These are phyloP conservation scores for Epichloe brachyelytri DNA, from an alignment of 2,329 filamentous ascomycete species.

Conservation along the genomic window DNA sequence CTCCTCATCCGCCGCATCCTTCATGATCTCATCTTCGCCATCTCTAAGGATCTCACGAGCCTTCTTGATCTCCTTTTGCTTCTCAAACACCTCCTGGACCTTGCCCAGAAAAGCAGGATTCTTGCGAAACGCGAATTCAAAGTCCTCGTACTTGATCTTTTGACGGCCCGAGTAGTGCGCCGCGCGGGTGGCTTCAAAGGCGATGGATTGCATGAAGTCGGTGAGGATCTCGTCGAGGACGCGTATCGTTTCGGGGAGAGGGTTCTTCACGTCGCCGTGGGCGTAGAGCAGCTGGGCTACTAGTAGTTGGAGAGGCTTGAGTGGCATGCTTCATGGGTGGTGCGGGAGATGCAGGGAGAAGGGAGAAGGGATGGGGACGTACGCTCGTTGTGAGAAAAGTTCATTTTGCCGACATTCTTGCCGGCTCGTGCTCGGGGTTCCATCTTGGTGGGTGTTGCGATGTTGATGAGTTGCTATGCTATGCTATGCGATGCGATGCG, in stretches of 20 bases:
- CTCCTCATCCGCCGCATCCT: conserved; percentile 34
- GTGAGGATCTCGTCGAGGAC: conserved; percentile 91
- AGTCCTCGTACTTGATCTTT: conserved; percentile 97
- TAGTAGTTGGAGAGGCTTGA: conserved; percentile 18
- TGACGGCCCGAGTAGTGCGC: conserved; percentile 80
- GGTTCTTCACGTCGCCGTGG: conserved; percentile 64
- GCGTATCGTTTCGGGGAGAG: conserved; percentile 71
- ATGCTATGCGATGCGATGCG: no score
- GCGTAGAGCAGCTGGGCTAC: conserved; percentile 66
- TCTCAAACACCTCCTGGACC: conserved; percentile 78
- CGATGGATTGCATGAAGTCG: conserved; percentile 90
- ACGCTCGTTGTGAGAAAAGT: conserved; percentile 63
- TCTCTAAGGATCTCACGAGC: conserved; percentile 65
- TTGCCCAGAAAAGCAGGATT: conserved; percentile 79
- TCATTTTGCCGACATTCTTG: conserved; percentile 73
- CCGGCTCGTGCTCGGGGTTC: conserved; percentile 66
- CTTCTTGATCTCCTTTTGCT: conserved; percentile 75
- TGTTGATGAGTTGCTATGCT: conserved; percentile 16
- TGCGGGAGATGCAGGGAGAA: background rate
- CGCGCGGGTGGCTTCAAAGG: conserved; percentile 75
- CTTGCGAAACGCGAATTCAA: conserved; percentile 82
- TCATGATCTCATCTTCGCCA: conserved; percentile 48
- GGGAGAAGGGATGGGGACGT: conserved; percentile 16
- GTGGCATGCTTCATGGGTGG: background rate
- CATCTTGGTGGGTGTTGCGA: conserved; percentile 28